These are phyloP conservation scores for Trypanosomatidae sp. DNA, from an alignment of 208 protist species.

Conservation along the genomic window DNA sequence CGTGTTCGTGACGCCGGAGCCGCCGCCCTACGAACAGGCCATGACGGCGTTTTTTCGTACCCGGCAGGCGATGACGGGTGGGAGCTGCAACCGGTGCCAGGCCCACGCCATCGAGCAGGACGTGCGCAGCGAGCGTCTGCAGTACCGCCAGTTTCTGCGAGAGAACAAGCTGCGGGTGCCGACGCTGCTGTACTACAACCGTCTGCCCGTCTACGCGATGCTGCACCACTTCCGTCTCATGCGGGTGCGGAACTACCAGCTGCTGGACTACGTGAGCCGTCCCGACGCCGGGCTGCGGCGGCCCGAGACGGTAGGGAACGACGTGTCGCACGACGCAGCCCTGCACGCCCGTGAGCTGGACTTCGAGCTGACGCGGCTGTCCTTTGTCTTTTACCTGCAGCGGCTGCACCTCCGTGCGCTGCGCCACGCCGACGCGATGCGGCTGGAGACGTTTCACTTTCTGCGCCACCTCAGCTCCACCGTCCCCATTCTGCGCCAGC, in stretches of 20 bases:
- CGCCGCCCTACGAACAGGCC: conserved; percentile 17
- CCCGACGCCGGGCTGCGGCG: conserved; percentile 2
- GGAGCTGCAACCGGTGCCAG: conserved; percentile 14
- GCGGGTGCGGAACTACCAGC: conserved; percentile 19
- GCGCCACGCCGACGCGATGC: conserved; percentile 62
- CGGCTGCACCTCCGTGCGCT: conserved; percentile 42
- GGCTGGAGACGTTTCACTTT: conserved; percentile 63
- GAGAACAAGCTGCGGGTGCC: conserved; percentile 22
- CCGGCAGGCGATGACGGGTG: conserved; percentile 17
- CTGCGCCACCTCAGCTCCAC: conserved; percentile 34
- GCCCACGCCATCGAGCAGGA: conserved; percentile 9
- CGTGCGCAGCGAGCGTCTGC: conserved; percentile 2
- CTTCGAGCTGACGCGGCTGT: conserved; percentile 16
- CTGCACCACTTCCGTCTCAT: conserved; percentile 19
- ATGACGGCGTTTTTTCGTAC: conserved; percentile 21
- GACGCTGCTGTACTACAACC: conserved; percentile 31
- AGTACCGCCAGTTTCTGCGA: conserved; percentile 22
- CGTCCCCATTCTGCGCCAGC: conserved; percentile 33
- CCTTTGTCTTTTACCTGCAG: conserved; percentile 34
- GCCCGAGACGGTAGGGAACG: conserved; percentile 10
- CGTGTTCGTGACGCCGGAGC: neutral
- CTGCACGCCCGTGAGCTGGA: conserved; percentile 18
- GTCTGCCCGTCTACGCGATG: conserved; percentile 32
- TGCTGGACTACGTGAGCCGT: conserved; percentile 22
- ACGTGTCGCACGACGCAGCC: neutral